Evolutionary conservation across 164 flowering plant species (phyloP).

Genomic region (Hamamelis virginiana): DNA sequence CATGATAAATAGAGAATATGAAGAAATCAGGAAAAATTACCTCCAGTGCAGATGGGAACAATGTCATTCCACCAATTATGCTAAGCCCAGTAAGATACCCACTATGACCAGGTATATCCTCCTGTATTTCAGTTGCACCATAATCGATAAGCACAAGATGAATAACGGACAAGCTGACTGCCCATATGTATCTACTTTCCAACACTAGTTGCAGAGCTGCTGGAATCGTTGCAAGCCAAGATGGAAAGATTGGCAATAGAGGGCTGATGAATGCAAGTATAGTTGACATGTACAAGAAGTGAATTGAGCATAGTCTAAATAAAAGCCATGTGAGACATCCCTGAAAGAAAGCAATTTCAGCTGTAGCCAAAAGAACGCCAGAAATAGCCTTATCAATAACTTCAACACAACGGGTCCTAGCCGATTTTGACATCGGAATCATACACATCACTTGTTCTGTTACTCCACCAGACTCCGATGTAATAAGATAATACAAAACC

Average conservation of each 20-base stretch:
- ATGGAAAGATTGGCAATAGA: conserved; percentile 76
- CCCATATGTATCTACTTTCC: conserved; percentile 69
- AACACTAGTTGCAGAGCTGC: conserved; percentile 68
- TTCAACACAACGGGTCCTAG: conserved; percentile 68
- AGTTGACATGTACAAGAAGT: conserved; percentile 86
- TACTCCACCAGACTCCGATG: conserved; percentile 95
- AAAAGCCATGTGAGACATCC: conserved; percentile 96
- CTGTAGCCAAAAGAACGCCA: conserved; percentile 84
- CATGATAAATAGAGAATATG: background rate
- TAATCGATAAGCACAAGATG: conserved; percentile 81
- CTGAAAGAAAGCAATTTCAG: conserved; percentile 80
- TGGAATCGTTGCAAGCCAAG: conserved; percentile 78
- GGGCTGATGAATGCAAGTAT: conserved; percentile 79
- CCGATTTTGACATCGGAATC: conserved; percentile 65
- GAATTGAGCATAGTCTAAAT: conserved; percentile 75
- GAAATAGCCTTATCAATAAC: conserved; percentile 88
- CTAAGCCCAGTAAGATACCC: conserved; percentile 92
- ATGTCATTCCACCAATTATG: conserved; percentile 94
- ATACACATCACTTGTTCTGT: conserved; percentile 80
- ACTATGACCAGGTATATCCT: conserved; percentile 77
- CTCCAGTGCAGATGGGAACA: conserved; percentile 93
- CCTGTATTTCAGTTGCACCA: conserved; percentile 80
- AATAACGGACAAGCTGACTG: conserved; percentile 49
- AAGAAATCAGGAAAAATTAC: conserved; percentile 33
- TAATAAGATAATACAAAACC: conserved; percentile 84